These are phyloP conservation scores for Colletotrichum magnum DNA, from an alignment of 2,329 filamentous ascomycete species.

Conservation along the genomic window DNA sequence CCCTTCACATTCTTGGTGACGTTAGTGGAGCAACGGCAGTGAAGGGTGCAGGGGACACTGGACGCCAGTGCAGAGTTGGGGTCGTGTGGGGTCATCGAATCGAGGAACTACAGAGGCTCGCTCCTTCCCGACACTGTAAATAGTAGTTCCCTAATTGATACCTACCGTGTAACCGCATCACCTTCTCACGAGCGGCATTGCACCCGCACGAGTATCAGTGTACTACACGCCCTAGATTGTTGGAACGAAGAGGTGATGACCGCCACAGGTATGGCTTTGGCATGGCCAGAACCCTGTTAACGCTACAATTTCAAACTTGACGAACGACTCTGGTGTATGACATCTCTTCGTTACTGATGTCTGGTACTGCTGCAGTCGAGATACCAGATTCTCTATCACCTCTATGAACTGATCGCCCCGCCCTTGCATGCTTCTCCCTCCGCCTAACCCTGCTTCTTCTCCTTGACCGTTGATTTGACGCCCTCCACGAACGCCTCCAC, in stretches of 20 bases:
- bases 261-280: background rate
- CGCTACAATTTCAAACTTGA: background rate
- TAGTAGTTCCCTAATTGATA: too few relatives aligned
- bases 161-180: too few relatives aligned
- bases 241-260: too few relatives aligned
- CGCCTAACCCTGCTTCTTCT: slow-evolving; percentile 54
- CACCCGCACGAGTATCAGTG: background rate
- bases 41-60: slow-evolving; percentile 26
- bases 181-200: too few relatives aligned
- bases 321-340: background rate
- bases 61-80: slow-evolving; percentile 7
- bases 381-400: slow-evolving; percentile 4
- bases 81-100: slow-evolving; percentile 31
- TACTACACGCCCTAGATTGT: background rate
- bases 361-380: background rate
- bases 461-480: slow-evolving; percentile 83
- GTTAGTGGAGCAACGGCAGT: slow-evolving; percentile 36
- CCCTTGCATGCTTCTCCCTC: slow-evolving; percentile 1
- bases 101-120: background rate
- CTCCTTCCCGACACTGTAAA: background rate
- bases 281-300: background rate
- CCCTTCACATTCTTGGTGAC: slow-evolving; percentile 27
- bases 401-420: slow-evolving; percentile 25
- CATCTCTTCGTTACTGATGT: slow-evolving; percentile 16
- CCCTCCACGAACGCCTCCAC: slow-evolving; percentile 93